phyloP scores from a whole-genome alignment of 257 asterid species.

The Cinchona pubescens region DNA sequence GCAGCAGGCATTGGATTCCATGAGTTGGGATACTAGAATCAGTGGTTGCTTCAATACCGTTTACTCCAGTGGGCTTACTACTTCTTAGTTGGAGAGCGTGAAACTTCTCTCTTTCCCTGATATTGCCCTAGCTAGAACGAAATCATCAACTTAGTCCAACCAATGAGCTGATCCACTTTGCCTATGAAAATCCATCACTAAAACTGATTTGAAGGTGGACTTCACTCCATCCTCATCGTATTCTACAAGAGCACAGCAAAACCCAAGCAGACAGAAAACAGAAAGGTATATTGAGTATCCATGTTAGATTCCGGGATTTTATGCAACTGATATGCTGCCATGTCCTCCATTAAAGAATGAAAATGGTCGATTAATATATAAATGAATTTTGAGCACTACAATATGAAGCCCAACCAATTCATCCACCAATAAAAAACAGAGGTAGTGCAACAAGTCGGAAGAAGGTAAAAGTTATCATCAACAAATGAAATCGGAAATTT shows the following conservation, averaged over 20 bases:
- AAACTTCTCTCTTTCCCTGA: too few relatives aligned
- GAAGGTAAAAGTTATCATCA: not conserved
- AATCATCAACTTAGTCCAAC: slow-evolving; percentile 69
- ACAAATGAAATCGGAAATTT: not conserved
- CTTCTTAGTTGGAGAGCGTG: too few relatives aligned
- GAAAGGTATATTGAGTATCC: not conserved
- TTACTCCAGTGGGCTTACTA: not conserved
- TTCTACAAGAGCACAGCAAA: slow-evolving; percentile 37
- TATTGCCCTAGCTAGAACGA: too few relatives aligned
- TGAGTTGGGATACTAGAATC: not conserved
- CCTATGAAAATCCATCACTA: slow-evolving; percentile 62
- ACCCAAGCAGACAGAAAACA: not conserved
- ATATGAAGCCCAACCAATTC: not conserved
- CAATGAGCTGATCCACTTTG: slow-evolving; percentile 65
- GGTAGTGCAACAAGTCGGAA: not conserved
- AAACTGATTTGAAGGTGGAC: slow-evolving; percentile 53
- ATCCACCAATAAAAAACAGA: not conserved
- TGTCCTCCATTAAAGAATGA: not conserved
- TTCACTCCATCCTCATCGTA: slow-evolving; percentile 60
- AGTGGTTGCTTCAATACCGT: not conserved
- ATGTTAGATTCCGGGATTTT: not conserved
- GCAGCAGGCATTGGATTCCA: not conserved
- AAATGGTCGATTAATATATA: not conserved
- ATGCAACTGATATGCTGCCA: not conserved
- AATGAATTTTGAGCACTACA: not conserved